Percentiles rank a stretch among this genome's conserved stretches.
phyloP scores from a whole-genome alignment of 441 rosid genomes.

The Cnidoscolus chayamansa region DNA sequence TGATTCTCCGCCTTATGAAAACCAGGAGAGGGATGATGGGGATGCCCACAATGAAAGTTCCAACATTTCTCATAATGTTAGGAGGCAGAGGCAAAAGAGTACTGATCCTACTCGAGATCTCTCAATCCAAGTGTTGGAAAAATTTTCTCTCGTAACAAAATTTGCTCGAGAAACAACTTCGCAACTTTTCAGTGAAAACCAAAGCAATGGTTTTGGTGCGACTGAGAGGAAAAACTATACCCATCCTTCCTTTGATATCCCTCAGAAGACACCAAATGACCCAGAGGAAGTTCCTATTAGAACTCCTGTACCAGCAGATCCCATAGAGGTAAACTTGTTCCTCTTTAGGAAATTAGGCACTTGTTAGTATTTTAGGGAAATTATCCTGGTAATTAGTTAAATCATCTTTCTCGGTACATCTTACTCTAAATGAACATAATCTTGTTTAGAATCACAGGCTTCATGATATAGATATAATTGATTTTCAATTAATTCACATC shows the following conservation, averaged over 20 bases:
- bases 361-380: background rate
- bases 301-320: slow-evolving; percentile 68
- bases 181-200: slow-evolving; percentile 71
- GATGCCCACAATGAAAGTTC: slow-evolving; percentile 33
- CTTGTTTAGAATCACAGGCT: background rate
- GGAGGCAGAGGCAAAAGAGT: slow-evolving; percentile 58
- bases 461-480: background rate
- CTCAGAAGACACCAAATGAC: slow-evolving; percentile 38
- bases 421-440: background rate
- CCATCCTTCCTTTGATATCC: slow-evolving; percentile 40
- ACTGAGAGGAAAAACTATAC: slow-evolving; percentile 51
- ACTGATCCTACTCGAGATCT: slow-evolving; percentile 89
- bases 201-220: slow-evolving; percentile 55
- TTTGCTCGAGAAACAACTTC: slow-evolving; percentile 94
- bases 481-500: background rate
- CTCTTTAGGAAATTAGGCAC: slow-evolving; percentile 9
- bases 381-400: background rate
- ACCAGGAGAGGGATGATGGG: slow-evolving; percentile 41
- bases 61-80: slow-evolving; percentile 43
- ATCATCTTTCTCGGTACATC: background rate
- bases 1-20: slow-evolving; percentile 45
- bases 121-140: slow-evolving; percentile 85
- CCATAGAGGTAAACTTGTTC: slow-evolving; percentile 62
- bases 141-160: slow-evolving; percentile 91
- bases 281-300: slow-evolving; percentile 41